Evolutionary conservation across 805 yeast genomes (phyloP).

Genomic region (Ogataea ramenticola): DNA sequence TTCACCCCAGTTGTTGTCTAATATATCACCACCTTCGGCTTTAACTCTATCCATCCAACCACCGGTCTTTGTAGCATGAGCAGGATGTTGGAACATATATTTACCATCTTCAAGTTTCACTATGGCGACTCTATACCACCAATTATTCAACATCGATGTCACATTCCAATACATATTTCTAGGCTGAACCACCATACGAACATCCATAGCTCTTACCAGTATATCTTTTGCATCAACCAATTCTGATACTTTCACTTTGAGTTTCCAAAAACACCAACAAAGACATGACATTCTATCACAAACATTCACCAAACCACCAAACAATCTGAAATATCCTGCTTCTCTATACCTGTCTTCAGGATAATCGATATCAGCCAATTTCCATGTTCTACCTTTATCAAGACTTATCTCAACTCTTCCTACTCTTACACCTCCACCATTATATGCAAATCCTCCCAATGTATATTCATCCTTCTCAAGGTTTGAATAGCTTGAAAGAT

Average conservation of each 20-base stretch:
- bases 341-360: conserved; percentile 27
- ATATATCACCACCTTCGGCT: conserved; percentile 23
- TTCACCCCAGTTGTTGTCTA: conserved; percentile 27
- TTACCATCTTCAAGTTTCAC: conserved; percentile 5
- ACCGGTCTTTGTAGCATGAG: conserved; percentile 18
- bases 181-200: conserved; percentile 27
- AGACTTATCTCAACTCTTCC: conserved; percentile 28
- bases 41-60: conserved; percentile 33
- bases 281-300: conserved; percentile 25
- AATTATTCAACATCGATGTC: conserved; percentile 28
- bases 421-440: conserved; percentile 28
- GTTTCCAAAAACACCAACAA: conserved; percentile 30
- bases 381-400: conserved; percentile 26
- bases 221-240: conserved; percentile 20
- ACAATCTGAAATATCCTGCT: conserved; percentile 22
- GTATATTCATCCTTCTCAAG: conserved; percentile 11
- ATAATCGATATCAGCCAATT: conserved; percentile 21
- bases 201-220: conserved; percentile 29
- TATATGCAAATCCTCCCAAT: conserved; percentile 28
- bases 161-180: conserved; percentile 32
- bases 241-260: conserved; percentile 15
- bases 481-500: conserved; percentile 2
- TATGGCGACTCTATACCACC: conserved; percentile 30
- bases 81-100: conserved; percentile 22
- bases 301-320: conserved; percentile 27